Percentiles rank a stretch among this genome's conserved stretches.
phyloP scores from a whole-genome alignment of 2,329 filamentous ascomycete species.

The Parafenestella ontariensis region DNA sequence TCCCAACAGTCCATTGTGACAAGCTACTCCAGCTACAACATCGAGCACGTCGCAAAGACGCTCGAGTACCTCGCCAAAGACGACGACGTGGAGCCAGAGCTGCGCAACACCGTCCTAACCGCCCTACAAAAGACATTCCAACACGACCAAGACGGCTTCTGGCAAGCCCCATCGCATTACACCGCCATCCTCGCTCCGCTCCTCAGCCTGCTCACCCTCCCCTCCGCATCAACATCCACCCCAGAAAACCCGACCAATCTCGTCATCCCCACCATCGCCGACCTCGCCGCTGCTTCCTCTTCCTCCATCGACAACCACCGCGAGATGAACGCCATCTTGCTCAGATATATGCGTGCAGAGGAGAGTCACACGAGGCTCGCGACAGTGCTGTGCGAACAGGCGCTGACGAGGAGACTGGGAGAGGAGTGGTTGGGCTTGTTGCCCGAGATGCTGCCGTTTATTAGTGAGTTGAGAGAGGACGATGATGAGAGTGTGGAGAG shows the following conservation, averaged over 20 bases:
- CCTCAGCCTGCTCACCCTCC: constrained; percentile 64
- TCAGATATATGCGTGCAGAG: constrained; percentile 79
- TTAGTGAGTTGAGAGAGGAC: constrained; percentile 94
- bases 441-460: constrained; percentile 95
- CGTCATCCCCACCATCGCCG: constrained; percentile 77
- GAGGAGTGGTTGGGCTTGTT: constrained; percentile 93
- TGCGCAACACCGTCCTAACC: constrained; percentile 74
- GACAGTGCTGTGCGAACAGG: constrained; percentile 81
- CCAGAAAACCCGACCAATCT: constrained; percentile 52
- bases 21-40: constrained; percentile 83
- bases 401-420: constrained; percentile 78
- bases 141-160: constrained; percentile 94
- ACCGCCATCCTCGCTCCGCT: constrained; percentile 73
- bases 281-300: constrained; percentile 77
- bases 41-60: constrained; percentile 75
- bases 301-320: constrained; percentile 91
- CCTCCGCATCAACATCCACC: constrained; percentile 16
- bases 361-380: constrained; percentile 76
- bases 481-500: constrained; percentile 92
- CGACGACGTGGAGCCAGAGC: constrained; percentile 57
- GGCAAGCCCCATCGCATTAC: constrained; percentile 92
- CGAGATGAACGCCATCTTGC: constrained; percentile 78
- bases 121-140: constrained; percentile 79
- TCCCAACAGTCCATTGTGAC: constrained; percentile 78
- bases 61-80: constrained; percentile 56